Evolutionary conservation across 441 rosid genomes (phyloP), one percentile per base, ranked within the genome.

Genomic region (California macrophylla): DNA sequence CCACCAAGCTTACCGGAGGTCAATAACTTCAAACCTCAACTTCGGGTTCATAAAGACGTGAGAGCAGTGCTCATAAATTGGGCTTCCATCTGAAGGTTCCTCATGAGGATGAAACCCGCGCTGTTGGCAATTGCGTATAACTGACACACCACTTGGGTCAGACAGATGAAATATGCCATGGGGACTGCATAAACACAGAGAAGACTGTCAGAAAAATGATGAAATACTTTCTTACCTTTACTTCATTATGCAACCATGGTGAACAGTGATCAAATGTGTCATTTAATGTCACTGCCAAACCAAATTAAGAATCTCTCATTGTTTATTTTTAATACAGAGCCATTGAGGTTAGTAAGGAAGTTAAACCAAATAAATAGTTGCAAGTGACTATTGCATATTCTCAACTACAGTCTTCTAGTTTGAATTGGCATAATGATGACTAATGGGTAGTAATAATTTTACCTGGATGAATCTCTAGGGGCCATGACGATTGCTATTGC

Each of bases 21-120:
- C 98, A 52, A 92, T 78, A 69, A 94, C 85, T 18, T 94, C 86
- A 74, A 79, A 89, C 68, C 78, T 82, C 72, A 81, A 68, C 36
- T 82, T 85, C 26, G 93, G 65, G 50, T 94, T 94, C 90, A 92
- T 82, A 70, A 77, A 90, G 69, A 92, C 98, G 69, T 94, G 99
- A 47, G 98, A 92, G 77, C 96, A 92, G 76, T 92, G 98, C 81
- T 94, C 98, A 47, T 94, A 94, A 66, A 94, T 86, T 24, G 91
- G 80, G 77, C 70, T 90, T 60, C 96, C 97, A 26, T 92, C 94
- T 26, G 64, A 69, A 58, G 98, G 78, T 77, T 94, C 98, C 77
- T 94, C 96, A 23, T 92, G 99, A 18, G 98, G 98, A 76, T 92
- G 97, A 79, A 94, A 94, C n/a, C 99, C 99, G 28, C 97, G 84